These are phyloP conservation scores for Phaffia rhodozyma DNA, from an alignment of 1,284 basidiomycete genomes.

Conservation along the genomic window DNA sequence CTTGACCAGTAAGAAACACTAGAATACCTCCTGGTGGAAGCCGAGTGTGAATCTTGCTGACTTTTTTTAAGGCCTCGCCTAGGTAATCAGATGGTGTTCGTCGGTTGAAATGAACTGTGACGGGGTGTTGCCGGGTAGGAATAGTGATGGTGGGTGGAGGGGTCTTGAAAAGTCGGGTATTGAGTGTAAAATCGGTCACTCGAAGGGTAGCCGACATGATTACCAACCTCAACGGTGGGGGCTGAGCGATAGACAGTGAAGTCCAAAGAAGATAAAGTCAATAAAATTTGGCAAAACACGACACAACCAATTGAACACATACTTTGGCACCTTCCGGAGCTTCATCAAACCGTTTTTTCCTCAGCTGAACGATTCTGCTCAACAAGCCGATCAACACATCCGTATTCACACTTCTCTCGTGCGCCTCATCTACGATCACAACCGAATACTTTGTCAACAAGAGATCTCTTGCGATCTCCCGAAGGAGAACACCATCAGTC, in stretches of 20 bases:
- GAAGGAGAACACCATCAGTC: constrained; percentile 94
- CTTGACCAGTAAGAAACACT: constrained; percentile 66
- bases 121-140: constrained; percentile 82
- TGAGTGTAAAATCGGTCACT: constrained; percentile 83
- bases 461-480: constrained; percentile 87
- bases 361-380: constrained; percentile 75
- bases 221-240: constrained; percentile 60
- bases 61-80: constrained; percentile 78
- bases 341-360: constrained; percentile 78
- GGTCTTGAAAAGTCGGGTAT: constrained; percentile 63
- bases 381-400: constrained; percentile 94
- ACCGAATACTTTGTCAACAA: constrained; percentile 81
- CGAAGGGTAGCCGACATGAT: constrained; percentile 99
- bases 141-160: constrained; percentile 87
- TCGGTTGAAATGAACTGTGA: constrained; percentile 87
- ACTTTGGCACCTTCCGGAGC: constrained; percentile 54
- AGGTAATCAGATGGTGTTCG: constrained; percentile 80
- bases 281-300: neutral
- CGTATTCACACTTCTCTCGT: constrained; percentile 96
- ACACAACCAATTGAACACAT: constrained; percentile 16
- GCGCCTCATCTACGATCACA: constrained; percentile 93
- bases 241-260: constrained; percentile 39
- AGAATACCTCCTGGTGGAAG: constrained; percentile 59
- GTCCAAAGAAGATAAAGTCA: neutral
- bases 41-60: constrained; percentile 62